Evolutionary conservation across 2,329 filamentous ascomycete species (phyloP).

Genomic region (Trichoderma atrobrunneum): DNA sequence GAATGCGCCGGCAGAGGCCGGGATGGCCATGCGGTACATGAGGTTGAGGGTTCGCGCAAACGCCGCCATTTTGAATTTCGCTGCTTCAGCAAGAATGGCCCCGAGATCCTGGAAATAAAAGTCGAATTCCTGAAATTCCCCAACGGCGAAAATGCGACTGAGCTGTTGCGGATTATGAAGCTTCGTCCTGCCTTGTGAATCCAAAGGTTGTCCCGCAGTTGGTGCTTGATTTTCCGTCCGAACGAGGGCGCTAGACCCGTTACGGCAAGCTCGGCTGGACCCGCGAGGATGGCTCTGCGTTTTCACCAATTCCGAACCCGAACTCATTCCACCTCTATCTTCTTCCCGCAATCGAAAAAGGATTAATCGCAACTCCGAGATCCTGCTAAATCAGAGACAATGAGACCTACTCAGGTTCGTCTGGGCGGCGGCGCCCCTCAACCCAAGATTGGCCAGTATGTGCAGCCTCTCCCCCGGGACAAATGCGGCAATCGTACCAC

Average conservation of each 20-base stretch:
- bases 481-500: slow-evolving; percentile 13
- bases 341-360: slow-evolving; percentile 14
- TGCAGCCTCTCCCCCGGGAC: slow-evolving; percentile 18
- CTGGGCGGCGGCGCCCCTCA: slow-evolving; percentile 35
- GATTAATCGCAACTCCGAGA: slow-evolving; percentile 19
- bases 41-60: slow-evolving; percentile 57
- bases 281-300: slow-evolving; percentile 27
- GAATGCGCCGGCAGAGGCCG: slow-evolving; percentile 65
- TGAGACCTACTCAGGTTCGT: slow-evolving; percentile 43
- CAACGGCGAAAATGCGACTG: not conserved
- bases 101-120: not conserved
- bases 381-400: slow-evolving; percentile 25
- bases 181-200: not conserved
- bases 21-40: slow-evolving; percentile 69
- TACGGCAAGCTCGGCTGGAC: slow-evolving; percentile 37
- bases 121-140: not conserved
- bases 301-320: slow-evolving; percentile 27
- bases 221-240: slow-evolving; percentile 26
- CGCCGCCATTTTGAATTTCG: slow-evolving; percentile 47
- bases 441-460: slow-evolving; percentile 36
- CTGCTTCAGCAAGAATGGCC: not conserved
- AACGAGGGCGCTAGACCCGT: slow-evolving; percentile 30
- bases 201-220: slow-evolving; percentile 13
- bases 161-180: slow-evolving; percentile 5
- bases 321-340: slow-evolving; percentile 15